phyloP scores from a whole-genome alignment of 1,284 basidiomycete genomes.

The Pseudozyma sp. region DNA sequence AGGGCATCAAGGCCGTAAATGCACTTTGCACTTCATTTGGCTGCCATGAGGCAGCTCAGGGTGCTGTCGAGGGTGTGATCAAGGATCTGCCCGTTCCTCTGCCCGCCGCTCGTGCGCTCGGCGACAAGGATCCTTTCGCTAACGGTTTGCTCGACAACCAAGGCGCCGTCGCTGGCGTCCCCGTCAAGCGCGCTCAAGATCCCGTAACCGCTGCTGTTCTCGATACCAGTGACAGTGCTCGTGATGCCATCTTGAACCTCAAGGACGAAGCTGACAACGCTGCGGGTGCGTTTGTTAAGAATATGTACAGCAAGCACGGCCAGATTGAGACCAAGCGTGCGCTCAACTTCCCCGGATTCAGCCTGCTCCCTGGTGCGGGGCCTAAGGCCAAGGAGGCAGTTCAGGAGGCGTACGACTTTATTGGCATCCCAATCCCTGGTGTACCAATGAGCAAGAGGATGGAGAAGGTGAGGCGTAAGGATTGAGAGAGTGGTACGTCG shows the following conservation, averaged over 20 bases:
- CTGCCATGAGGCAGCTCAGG: constrained; percentile 15
- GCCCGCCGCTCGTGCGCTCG: constrained; percentile 16
- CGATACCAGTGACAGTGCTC: constrained; percentile 26
- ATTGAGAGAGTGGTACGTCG: not conserved
- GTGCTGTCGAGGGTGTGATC: constrained; percentile 6
- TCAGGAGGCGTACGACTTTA: constrained; percentile 31
- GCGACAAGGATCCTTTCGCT: constrained; percentile 28
- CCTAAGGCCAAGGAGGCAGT: constrained; percentile 27
- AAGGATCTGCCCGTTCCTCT: constrained; percentile 19
- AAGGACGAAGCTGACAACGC: constrained; percentile 26
- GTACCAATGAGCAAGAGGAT: constrained; percentile 27
- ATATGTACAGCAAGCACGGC: constrained; percentile 38
- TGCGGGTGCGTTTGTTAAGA: constrained; percentile 39
- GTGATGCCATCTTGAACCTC: constrained; percentile 27
- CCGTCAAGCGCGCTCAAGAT: constrained; percentile 30
- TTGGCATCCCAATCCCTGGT: constrained; percentile 34
- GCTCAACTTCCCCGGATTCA: constrained; percentile 19
- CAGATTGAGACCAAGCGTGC: constrained; percentile 22
- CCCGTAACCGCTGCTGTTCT: constrained; percentile 13
- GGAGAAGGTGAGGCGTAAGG: constrained; percentile 27
- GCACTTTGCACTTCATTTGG: constrained; percentile 26
- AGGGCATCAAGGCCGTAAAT: constrained; percentile 33
- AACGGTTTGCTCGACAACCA: constrained; percentile 21
- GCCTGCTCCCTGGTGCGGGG: constrained; percentile 34
- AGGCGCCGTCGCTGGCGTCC: constrained; percentile 20